A percentile compares a stretch with the other conserved stretches of the same genome.
Conservation (phyloP, 208 protist genomes). For the Trypanosoma vivax region DNA sequence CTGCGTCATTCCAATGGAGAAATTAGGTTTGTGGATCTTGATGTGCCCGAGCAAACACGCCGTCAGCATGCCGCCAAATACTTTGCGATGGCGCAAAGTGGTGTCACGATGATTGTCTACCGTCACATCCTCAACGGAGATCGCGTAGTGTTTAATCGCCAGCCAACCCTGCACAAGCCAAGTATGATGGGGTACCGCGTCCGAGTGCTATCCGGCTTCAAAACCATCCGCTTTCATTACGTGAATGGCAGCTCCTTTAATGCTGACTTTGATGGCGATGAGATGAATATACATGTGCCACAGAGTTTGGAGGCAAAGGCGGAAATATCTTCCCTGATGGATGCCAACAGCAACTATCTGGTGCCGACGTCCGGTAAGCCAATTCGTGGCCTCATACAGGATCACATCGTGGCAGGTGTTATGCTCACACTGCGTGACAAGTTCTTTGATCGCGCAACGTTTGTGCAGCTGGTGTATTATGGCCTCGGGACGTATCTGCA, state of each 20-base stretch:
- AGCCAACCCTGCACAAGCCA: conserved; percentile 99
- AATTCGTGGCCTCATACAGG: conserved; percentile 99
- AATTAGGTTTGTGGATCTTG: conserved; percentile 72
- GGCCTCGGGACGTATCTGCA: conserved; percentile 77
- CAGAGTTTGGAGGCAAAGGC: conserved; percentile 92
- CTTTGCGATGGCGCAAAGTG: conserved; percentile 71
- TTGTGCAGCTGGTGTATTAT: conserved; percentile 92
- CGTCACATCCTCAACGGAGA: conserved; percentile 98
- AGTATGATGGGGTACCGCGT: conserved; percentile 97
- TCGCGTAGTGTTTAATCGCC: conserved; percentile 98
- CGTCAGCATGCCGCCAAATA: conserved; percentile 71
- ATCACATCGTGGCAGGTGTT: conserved; percentile 97
- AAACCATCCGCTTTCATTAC: conserved; percentile 99
- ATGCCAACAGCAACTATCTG: conserved; percentile 96
- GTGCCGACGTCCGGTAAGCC: conserved; percentile 94
- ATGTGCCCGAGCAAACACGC: conserved; percentile 60
- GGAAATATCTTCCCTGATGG: conserved; percentile 94
- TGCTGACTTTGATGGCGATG: conserved; percentile 99
- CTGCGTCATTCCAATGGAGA: conserved; percentile 61
- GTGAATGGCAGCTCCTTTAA: conserved; percentile 99
- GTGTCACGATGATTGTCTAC: conserved; percentile 82
- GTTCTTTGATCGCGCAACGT: conserved; percentile 92
- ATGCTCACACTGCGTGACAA: conserved; percentile 95
- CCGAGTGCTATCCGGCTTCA: conserved; percentile 91
- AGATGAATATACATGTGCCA: conserved; percentile 99